phyloP scores from a whole-genome alignment of 1,284 basidiomycete species.

The Leccinum subrobustum region DNA sequence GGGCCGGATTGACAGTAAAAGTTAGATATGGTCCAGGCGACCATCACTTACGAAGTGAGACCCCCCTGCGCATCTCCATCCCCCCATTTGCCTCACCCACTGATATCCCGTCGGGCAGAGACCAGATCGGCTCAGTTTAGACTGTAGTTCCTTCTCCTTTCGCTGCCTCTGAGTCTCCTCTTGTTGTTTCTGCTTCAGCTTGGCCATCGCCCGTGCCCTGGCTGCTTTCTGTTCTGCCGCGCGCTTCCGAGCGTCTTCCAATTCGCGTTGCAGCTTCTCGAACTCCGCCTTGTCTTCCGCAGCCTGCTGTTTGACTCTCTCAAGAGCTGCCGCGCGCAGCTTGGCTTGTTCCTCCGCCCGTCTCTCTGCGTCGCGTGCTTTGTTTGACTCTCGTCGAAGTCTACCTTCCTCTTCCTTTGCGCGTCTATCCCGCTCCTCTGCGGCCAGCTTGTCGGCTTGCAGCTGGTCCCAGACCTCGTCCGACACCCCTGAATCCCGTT shows the following conservation, averaged over 20 bases:
- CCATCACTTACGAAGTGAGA: conserved; percentile 41
- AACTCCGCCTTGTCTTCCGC: conserved; percentile 19
- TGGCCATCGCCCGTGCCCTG: conserved; percentile 31
- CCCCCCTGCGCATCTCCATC: conserved; percentile 59
- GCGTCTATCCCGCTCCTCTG: conserved; percentile 20
- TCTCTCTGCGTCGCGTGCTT: conserved; percentile 18
- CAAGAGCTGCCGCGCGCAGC: conserved; percentile 10
- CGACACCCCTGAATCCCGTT: conserved; percentile 45
- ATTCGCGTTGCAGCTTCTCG: conserved; percentile 25
- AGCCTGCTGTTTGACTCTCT: conserved; percentile 18
- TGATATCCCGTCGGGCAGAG: conserved; percentile 49
- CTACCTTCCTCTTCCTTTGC: conserved; percentile 29
- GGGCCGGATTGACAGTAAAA: neutral
- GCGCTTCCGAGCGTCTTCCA: conserved; percentile 21
- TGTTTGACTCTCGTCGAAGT: conserved; percentile 12
- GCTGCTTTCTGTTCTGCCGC: conserved; percentile 26
- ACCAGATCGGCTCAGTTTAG: conserved; percentile 48
- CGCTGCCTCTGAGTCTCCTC: conserved; percentile 35
- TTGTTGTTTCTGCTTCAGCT: conserved; percentile 34
- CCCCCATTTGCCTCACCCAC: conserved; percentile 47
- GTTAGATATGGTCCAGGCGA: conserved; percentile 8
- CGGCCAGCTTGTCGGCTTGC: conserved; percentile 37
- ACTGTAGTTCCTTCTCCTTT: conserved; percentile 40
- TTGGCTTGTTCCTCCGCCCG: conserved; percentile 14
- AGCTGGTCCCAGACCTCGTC: conserved; percentile 46